Conservation (phyloP, 164 flowering plant genomes). For the Magnolia kwangsiensis region DNA sequence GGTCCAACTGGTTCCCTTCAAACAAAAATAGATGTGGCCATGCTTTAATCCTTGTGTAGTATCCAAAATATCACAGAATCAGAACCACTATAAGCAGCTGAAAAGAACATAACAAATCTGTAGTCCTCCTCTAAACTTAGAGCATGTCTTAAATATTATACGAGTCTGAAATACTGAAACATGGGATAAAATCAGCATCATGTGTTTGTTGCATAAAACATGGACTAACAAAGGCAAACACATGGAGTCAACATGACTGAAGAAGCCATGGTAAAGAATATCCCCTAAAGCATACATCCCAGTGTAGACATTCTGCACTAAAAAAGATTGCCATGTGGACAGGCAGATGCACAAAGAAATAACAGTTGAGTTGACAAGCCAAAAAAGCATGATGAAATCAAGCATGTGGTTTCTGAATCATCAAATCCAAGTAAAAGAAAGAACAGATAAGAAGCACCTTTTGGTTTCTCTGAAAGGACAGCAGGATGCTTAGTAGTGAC, state of each 20-base stretch:
- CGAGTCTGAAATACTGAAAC: not conserved
- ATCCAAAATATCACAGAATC: no score
- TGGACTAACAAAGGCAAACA: not conserved
- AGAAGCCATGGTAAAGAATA: not conserved
- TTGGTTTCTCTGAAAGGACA: constrained; percentile 39
- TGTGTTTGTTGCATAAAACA: not conserved
- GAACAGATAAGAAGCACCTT: constrained; percentile 28
- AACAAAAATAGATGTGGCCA: no score
- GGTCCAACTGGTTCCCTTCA: no score
- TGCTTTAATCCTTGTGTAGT: no score
- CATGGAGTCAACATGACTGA: not conserved
- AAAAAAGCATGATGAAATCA: not conserved
- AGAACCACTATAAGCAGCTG: no score
- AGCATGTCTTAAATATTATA: no score
- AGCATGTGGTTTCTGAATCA: not conserved
- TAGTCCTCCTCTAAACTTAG: no score
- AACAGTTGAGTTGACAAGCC: not conserved
- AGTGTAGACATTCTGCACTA: not conserved
- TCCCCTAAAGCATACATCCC: not conserved
- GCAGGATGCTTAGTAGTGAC: constrained; percentile 14
- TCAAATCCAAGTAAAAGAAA: not conserved
- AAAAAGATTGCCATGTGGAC: not conserved
- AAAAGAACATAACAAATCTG: no score
- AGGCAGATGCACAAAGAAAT: not conserved
- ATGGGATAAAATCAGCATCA: not conserved